phyloP scores from a whole-genome alignment of 1,284 basidiomycete species.

The Boletus semigastroideus region DNA sequence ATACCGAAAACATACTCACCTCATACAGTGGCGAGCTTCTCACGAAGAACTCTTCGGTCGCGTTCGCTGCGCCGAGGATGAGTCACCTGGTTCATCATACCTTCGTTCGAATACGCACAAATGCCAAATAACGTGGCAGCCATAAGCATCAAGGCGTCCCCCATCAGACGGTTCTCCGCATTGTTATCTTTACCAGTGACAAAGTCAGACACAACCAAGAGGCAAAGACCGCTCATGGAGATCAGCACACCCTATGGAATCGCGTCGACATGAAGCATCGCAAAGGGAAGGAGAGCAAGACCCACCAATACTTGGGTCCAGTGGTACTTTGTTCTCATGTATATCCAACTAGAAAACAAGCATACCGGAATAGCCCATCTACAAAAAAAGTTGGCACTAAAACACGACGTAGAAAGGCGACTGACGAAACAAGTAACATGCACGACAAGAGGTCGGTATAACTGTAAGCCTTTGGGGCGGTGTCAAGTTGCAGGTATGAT shows the following conservation, averaged over 20 bases:
- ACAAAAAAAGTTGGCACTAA: slow-evolving; percentile 6
- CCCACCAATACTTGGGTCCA: slow-evolving; percentile 76
- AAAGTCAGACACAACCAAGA: slow-evolving; percentile 73
- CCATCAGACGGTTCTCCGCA: slow-evolving; percentile 62
- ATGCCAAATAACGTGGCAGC: slow-evolving; percentile 84
- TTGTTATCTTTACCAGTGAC: slow-evolving; percentile 67
- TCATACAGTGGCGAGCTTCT: slow-evolving; percentile 79
- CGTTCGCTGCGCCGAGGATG: slow-evolving; percentile 55
- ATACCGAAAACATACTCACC: slow-evolving; percentile 27
- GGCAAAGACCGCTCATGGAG: slow-evolving; percentile 69
- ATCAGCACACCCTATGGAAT: slow-evolving; percentile 61
- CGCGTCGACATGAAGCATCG: neutral
- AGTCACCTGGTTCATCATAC: neutral
- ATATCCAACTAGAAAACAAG: slow-evolving; percentile 75
- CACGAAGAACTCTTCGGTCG: slow-evolving; percentile 85
- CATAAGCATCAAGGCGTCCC: slow-evolving; percentile 81
- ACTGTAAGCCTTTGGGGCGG: slow-evolving; percentile 60
- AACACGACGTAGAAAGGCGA: slow-evolving; percentile 6
- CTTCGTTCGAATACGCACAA: slow-evolving; percentile 46
- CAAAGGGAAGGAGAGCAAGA: neutral
- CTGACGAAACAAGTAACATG: slow-evolving; percentile 83
- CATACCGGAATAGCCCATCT: slow-evolving; percentile 87
- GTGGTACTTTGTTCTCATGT: slow-evolving; percentile 75
- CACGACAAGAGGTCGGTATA: slow-evolving; percentile 85
- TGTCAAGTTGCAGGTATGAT: neutral